Evolutionary conservation across 257 asterid species (phyloP).

Genomic region (Solanum chmielewskii): DNA sequence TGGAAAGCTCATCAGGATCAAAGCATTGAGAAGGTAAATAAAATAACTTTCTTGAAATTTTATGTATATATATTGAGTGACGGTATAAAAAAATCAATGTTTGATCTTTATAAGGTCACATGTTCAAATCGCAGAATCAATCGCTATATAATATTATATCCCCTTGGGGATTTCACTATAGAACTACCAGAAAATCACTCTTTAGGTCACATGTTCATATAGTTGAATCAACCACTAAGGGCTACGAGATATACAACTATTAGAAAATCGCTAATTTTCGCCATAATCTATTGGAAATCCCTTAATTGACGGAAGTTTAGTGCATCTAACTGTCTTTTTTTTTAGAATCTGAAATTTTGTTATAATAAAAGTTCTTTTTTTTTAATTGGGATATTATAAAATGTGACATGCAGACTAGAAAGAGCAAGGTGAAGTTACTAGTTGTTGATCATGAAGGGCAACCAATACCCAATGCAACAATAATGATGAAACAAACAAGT

Average conservation of each 20-base stretch:
- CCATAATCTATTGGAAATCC: not conserved
- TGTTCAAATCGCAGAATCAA: not conserved
- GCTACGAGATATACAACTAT: not conserved
- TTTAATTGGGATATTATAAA: not conserved
- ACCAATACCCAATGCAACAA: slow-evolving; percentile 17
- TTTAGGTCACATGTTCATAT: not conserved
- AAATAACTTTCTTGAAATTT: not conserved
- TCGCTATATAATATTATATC: not conserved
- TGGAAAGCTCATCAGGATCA: slow-evolving; percentile 21
- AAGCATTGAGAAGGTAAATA: slow-evolving; percentile 7
- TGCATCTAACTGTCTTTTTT: not conserved
- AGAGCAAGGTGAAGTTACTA: slow-evolving; percentile 24
- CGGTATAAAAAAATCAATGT: not conserved
- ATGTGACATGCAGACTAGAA: slow-evolving; percentile 21
- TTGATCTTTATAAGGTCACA: not conserved
- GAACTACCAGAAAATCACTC: too few relatives aligned
- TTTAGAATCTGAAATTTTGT: not conserved
- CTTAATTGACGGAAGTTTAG: not conserved
- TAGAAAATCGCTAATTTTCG: not conserved
- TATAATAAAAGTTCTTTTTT: not conserved
- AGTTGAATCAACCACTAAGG: not conserved
- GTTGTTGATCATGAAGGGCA: slow-evolving; percentile 18
- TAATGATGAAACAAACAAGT: slow-evolving; percentile 24
- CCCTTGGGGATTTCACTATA: too few relatives aligned
- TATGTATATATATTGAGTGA: not conserved